phyloP scores from a whole-genome alignment of 371 early-diverging fungal genomes.

The Mortierella sp. region DNA sequence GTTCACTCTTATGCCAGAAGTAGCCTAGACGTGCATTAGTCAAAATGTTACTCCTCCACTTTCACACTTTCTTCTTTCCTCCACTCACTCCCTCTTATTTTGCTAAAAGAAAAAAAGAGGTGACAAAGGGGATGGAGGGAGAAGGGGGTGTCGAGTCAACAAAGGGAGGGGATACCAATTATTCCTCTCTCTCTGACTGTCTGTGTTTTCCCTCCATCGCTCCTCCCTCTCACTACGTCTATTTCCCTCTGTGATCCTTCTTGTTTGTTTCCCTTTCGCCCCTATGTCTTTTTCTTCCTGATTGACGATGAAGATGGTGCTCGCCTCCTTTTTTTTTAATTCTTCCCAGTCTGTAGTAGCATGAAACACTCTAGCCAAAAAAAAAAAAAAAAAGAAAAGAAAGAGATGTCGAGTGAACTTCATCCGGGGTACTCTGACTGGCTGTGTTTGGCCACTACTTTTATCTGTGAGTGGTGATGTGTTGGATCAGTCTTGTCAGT shows the following conservation, averaged over 20 bases:
- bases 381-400: too few species aligned
- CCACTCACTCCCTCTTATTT: neutral
- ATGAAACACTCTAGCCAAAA: too few species aligned
- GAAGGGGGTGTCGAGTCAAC: neutral
- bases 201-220: neutral
- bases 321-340: too few species aligned
- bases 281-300: neutral
- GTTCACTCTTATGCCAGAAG: neutral
- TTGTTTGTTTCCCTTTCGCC: neutral
- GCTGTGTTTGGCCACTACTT: neutral
- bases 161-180: neutral
- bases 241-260: neutral
- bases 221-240: neutral
- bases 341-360: neutral
- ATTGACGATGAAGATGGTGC: neutral
- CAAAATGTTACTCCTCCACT: neutral
- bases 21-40: constrained; percentile 2
- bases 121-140: too few species aligned
- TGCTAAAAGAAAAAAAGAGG: neutral
- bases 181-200: neutral
- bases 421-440: neutral
- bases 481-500: too few species aligned
- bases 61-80: neutral
- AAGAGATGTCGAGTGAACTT: too few species aligned
- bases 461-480: too few species aligned